phyloP scores from a whole-genome alignment of 352 stramenopile species.

The Pythium plurisporium region DNA sequence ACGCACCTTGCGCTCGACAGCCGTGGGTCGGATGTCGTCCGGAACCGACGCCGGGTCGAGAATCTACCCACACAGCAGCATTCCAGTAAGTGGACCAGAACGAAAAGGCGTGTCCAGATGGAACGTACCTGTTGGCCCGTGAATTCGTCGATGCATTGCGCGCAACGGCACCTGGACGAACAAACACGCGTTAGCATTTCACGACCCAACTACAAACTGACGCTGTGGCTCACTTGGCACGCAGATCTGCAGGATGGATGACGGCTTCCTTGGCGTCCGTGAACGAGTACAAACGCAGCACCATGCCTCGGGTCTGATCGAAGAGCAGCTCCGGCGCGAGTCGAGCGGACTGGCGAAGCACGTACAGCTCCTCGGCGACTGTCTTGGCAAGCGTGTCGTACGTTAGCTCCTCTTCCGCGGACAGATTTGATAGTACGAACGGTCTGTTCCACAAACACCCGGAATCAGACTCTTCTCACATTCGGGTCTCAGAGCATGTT shows the following conservation, averaged over 20 bases:
- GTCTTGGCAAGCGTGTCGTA: constrained; percentile 68
- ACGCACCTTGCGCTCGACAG: constrained; percentile 76
- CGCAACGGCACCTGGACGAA: constrained; percentile 62
- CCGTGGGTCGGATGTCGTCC: constrained; percentile 76
- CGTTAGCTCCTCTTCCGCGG: constrained; percentile 52
- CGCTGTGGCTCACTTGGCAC: constrained; percentile 40
- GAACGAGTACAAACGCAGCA: constrained; percentile 70
- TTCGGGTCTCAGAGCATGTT: not conserved
- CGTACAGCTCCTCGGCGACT: constrained; percentile 73
- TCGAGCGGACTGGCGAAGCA: constrained; percentile 67
- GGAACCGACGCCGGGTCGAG: constrained; percentile 64
- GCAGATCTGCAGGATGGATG: constrained; percentile 68
- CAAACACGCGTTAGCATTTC: not conserved
- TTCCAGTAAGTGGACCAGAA: not conserved
- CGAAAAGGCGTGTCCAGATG: not conserved
- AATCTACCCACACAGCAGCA: constrained; percentile 35
- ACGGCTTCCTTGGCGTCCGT: constrained; percentile 71
- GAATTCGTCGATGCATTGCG: constrained; percentile 86
- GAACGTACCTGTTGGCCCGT: constrained; percentile 64
- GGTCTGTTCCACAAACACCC: constrained; percentile 38
- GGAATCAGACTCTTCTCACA: not conserved
- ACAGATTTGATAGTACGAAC: constrained; percentile 70
- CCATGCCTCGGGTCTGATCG: constrained; percentile 74
- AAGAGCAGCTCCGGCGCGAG: constrained; percentile 74
- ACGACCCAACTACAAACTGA: not conserved